Conservation (phyloP, 371 early-diverging fungal species). For the Mycotypha africana region DNA sequence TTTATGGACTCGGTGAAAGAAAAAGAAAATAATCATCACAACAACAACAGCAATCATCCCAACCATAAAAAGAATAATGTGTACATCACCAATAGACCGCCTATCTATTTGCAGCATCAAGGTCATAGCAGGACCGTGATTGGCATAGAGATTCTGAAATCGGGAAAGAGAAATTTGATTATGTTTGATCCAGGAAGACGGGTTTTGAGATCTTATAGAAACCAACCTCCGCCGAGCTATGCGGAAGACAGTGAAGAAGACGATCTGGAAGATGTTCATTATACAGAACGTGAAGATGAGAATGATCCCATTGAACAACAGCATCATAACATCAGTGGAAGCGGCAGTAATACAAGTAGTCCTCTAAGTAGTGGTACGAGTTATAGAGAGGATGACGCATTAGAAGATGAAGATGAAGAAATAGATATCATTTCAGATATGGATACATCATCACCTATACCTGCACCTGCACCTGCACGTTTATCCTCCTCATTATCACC, state of each 20-base stretch:
- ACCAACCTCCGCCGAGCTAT: too few relatives aligned
- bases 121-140: slow-evolving; percentile 71
- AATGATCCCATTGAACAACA: background rate
- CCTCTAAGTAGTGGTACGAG: too few relatives aligned
- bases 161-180: slow-evolving; percentile 47
- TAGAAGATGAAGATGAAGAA: too few relatives aligned
- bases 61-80: slow-evolving; percentile 14
- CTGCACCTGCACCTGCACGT: too few relatives aligned
- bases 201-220: slow-evolving; percentile 30
- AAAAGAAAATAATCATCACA: slow-evolving; percentile 1
- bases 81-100: slow-evolving; percentile 50
- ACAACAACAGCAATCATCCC: too few relatives aligned
- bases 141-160: slow-evolving; percentile 55
- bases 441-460: too few relatives aligned
- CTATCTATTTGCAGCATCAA: slow-evolving; percentile 72
- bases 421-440: too few relatives aligned
- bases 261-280: slow-evolving; percentile 8
- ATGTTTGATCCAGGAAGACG: slow-evolving; percentile 66
- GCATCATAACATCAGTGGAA: background rate
- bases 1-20: slow-evolving; percentile 12
- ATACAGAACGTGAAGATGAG: background rate
- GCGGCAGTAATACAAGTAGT: too few relatives aligned
- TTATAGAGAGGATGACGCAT: too few relatives aligned
- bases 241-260: slow-evolving; percentile 2
- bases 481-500: too few relatives aligned